Evolutionary conservation across 306 rosid species (phyloP), one percentile per base, ranked within the genome.

Genomic region (Albizia julibrissin): DNA sequence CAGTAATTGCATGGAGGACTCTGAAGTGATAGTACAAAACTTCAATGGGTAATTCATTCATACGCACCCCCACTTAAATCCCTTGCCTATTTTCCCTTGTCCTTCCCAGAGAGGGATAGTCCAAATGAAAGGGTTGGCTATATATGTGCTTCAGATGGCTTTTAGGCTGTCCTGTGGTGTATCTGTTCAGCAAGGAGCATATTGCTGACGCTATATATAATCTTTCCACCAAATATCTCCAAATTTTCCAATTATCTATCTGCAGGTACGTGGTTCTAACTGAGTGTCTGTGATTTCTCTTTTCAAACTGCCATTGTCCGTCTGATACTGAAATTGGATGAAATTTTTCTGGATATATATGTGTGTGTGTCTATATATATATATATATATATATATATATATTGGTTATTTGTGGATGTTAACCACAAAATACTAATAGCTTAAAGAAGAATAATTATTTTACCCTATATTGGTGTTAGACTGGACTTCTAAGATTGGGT

Each of bases 91-190:
- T 11, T 82, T 29, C 64, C 27, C 34, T 50, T 10, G 72, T 69
- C 44, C 19, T 69, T 59, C 15, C 26, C 39, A 13, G 33, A 44
- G 47, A 44, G 13, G 12, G 26, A 58, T 80, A 80, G 66, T 59
- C 81, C 66, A 72, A 37, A 59, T 69, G 67, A 58, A 67, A 44
- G 49, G 47, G 40, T 24, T 56, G 67, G 19, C 82, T 64, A 42
- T 66, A 39, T 84, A 79, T 86, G 80, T 86, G 84, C 75, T 79
- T 56, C 93, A 92, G 97, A 82, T 94, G 98, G 98, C 97, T 94
- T 88, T 94, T 94, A 80, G 97, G 98, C 43, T 94, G 92, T 70
- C 97, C 98, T 27, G 88, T 94, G 72, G 96, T 89, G 73, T 94
- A 92, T 81, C 76, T 89, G 72, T 92, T 94, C 67, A 81, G 92